phyloP scores from a whole-genome alignment of 2,329 filamentous ascomycete genomes.

The Dactylellina cionopaga region DNA sequence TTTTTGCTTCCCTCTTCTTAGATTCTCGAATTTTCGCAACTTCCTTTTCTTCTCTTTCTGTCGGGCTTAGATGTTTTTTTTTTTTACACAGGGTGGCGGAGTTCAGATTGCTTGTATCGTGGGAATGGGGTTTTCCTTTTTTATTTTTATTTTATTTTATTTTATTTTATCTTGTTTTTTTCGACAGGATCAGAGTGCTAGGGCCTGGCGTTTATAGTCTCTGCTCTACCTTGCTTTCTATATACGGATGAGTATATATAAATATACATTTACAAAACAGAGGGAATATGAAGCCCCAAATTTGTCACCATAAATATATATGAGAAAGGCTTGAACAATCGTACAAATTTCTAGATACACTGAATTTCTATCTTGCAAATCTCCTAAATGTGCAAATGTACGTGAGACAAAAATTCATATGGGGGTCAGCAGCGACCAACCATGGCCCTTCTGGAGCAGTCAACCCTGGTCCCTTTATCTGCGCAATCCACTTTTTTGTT shows the following conservation, averaged over 20 bases:
- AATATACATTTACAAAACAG: slow-evolving; percentile 10
- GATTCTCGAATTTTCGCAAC: not conserved
- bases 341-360: too few relatives aligned
- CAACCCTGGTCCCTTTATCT: too few relatives aligned
- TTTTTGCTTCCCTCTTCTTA: not conserved
- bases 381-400: too few relatives aligned
- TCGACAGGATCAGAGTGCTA: slow-evolving; percentile 41
- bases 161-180: slow-evolving; percentile 3
- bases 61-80: slow-evolving; percentile 35
- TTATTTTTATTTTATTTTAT: slow-evolving; percentile 6
- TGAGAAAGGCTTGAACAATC: too few relatives aligned
- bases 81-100: slow-evolving; percentile 33
- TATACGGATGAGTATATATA: slow-evolving; percentile 8
- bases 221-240: not conserved
- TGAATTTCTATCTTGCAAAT: too few relatives aligned
- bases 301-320: too few relatives aligned
- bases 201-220: slow-evolving; percentile 35
- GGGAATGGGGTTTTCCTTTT: slow-evolving; percentile 18
- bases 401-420: too few relatives aligned
- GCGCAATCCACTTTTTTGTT: too few relatives aligned
- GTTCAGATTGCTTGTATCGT: slow-evolving; percentile 19
- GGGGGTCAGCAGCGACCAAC: too few relatives aligned
- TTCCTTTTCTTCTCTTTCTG: slow-evolving; percentile 9
- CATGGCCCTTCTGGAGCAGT: too few relatives aligned
- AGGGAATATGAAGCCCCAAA: slow-evolving; percentile 1